Percentiles rank a stretch among this genome's conserved stretches.
Conservation (phyloP, 2,329 filamentous ascomycete species). For the Scedosporium aurantiacum region DNA sequence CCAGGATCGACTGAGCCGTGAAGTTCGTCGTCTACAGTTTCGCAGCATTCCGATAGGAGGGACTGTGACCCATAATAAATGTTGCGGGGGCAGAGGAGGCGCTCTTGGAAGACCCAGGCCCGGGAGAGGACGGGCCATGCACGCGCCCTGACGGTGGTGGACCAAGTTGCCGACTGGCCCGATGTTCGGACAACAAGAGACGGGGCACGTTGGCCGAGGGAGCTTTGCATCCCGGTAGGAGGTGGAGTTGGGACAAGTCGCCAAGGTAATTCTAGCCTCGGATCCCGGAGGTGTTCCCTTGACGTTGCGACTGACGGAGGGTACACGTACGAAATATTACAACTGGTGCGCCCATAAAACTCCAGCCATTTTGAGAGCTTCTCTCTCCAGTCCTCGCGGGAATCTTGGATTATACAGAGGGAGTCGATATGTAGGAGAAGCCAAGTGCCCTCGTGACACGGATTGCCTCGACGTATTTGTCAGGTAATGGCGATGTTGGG, state of each 20-base stretch:
- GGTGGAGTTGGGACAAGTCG: background rate
- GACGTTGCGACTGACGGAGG: background rate
- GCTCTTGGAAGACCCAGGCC: background rate
- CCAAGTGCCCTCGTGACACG: background rate
- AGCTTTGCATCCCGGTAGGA: background rate
- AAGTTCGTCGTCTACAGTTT: background rate
- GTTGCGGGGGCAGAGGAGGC: background rate
- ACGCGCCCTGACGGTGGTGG: background rate
- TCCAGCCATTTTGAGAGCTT: background rate
- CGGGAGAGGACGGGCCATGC: background rate
- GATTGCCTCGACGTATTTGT: background rate
- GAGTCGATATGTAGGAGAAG: background rate
- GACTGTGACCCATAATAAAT: background rate
- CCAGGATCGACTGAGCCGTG: background rate
- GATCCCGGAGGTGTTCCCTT: background rate
- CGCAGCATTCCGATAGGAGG: background rate
- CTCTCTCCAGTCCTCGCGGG: background rate
- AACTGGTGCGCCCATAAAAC: background rate
- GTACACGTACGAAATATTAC: background rate
- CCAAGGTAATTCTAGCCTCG: background rate
- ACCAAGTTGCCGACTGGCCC: background rate
- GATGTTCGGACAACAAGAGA: background rate
- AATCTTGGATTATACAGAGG: background rate
- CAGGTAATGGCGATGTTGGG: background rate
- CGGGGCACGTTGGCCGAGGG: background rate